Evolutionary conservation across 495 filamentous ascomycete genomes (phyloP).

Genomic region (Wilcoxina mikolae): DNA sequence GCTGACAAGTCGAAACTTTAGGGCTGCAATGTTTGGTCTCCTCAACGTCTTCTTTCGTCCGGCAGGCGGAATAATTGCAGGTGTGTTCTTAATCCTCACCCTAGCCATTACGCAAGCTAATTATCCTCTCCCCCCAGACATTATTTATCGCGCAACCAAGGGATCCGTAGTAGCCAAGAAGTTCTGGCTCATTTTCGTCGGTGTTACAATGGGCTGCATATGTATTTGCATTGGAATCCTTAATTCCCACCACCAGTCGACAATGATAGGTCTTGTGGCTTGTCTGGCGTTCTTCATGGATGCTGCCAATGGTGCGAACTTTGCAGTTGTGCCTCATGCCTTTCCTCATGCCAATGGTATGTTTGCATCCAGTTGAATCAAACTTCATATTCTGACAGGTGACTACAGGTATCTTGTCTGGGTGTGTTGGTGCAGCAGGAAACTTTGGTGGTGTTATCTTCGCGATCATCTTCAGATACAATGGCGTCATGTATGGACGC

Average conservation of each 20-base stretch:
- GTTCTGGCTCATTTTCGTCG: slow-evolving; percentile 47
- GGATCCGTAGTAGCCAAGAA: slow-evolving; percentile 62
- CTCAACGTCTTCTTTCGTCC: slow-evolving; percentile 68
- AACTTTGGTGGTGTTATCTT: slow-evolving; percentile 81
- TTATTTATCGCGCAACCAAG: slow-evolving; percentile 49
- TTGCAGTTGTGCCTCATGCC: slow-evolving; percentile 71
- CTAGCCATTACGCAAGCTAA: background rate
- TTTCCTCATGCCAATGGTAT: slow-evolving; percentile 58
- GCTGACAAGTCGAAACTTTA: background rate
- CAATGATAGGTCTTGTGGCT: slow-evolving; percentile 65
- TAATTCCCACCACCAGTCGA: slow-evolving; percentile 42
- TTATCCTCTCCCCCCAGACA: slow-evolving; percentile 40
- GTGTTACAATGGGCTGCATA: slow-evolving; percentile 49
- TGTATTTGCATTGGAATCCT: slow-evolving; percentile 54
- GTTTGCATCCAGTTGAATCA: slow-evolving; percentile 11
- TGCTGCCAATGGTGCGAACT: slow-evolving; percentile 72
- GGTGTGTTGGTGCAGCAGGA: slow-evolving; percentile 60
- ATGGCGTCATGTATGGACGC: slow-evolving; percentile 47
- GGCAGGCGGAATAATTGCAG: slow-evolving; percentile 47
- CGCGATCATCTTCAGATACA: slow-evolving; percentile 71
- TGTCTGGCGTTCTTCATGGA: slow-evolving; percentile 69
- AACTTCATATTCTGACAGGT: background rate
- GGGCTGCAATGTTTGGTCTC: slow-evolving; percentile 68
- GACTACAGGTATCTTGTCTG: slow-evolving; percentile 48
- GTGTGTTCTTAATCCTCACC: background rate